These are phyloP conservation scores for Eleusine coracana DNA, from an alignment of 176 grass and related monocot species.

Conservation along the genomic window DNA sequence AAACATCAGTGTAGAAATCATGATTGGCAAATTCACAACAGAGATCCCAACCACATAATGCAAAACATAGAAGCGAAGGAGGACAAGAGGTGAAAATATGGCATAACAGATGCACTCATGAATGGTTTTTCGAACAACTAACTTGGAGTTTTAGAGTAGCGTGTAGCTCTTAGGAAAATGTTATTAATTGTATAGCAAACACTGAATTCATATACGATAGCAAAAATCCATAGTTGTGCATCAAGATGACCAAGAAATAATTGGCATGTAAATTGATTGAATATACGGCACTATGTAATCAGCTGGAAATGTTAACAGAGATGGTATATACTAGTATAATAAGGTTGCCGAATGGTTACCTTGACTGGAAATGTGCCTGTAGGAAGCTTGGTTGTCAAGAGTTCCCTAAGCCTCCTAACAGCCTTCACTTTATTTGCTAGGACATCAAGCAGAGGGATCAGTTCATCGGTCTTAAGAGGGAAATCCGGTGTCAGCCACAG, in stretches of 20 bases:
- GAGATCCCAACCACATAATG: slow-evolving; percentile 9
- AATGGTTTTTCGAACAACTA: not conserved
- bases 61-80: not conserved
- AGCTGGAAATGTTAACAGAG: not conserved
- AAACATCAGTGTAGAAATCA: not conserved
- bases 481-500: slow-evolving; percentile 93
- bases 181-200: not conserved
- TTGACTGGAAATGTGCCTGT: slow-evolving; percentile 92
- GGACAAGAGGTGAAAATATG: not conserved
- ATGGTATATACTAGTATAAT: not conserved
- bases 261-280: slow-evolving; percentile 22
- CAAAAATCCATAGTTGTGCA: not conserved
- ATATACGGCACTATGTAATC: not conserved
- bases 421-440: slow-evolving; percentile 99
- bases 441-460: slow-evolving; percentile 92
- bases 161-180: not conserved
- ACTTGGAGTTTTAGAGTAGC: not conserved
- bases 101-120: not conserved
- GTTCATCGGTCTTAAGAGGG: slow-evolving; percentile 92
- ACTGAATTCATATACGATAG: slow-evolving; percentile 13
- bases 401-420: slow-evolving; percentile 89
- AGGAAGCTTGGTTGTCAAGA: slow-evolving; percentile 90
- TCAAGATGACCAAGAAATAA: not conserved
- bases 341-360: slow-evolving; percentile 48
- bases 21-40: not conserved